phyloP scores from a whole-genome alignment of 352 stramenopile genomes.

The Pythium diclinum region DNA sequence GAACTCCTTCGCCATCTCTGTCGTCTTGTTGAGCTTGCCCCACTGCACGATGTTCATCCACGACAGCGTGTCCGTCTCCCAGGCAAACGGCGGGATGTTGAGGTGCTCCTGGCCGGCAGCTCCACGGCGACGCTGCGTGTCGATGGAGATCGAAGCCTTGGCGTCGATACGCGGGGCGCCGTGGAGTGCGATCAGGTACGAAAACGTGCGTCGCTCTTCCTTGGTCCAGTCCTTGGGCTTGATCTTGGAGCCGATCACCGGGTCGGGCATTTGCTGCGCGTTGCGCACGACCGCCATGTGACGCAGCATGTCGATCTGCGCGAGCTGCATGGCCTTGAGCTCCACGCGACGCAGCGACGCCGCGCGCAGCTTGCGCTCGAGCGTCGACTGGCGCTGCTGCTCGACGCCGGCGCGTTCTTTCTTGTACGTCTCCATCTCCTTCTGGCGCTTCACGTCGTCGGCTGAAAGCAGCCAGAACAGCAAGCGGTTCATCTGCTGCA shows the following conservation, averaged over 20 bases:
- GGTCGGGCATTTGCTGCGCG: slow-evolving; percentile 57
- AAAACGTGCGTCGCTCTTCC: slow-evolving; percentile 77
- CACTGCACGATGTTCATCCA: slow-evolving; percentile 83
- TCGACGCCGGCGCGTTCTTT: slow-evolving; percentile 68
- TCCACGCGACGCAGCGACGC: slow-evolving; percentile 70
- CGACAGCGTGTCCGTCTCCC: slow-evolving; percentile 77
- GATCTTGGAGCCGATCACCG: slow-evolving; percentile 54
- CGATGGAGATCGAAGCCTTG: slow-evolving; percentile 35
- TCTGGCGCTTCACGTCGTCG: slow-evolving; percentile 81
- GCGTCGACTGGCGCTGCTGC: slow-evolving; percentile 61
- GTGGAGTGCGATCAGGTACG: slow-evolving; percentile 72
- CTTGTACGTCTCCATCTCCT: slow-evolving; percentile 75
- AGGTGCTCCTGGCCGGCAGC: slow-evolving; percentile 11
- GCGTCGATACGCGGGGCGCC: slow-evolving; percentile 73
- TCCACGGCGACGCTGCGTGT: slow-evolving; percentile 6
- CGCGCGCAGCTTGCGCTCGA: slow-evolving; percentile 69
- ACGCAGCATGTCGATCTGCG: slow-evolving; percentile 75
- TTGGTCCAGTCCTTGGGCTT: slow-evolving; percentile 85
- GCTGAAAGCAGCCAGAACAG: slow-evolving; percentile 83
- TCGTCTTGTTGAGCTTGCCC: slow-evolving; percentile 83
- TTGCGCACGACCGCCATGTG: slow-evolving; percentile 67
- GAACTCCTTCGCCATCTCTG: slow-evolving; percentile 49
- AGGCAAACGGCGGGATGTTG: slow-evolving; percentile 50
- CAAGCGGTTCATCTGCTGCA: slow-evolving; percentile 88
- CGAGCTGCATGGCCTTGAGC: slow-evolving; percentile 81